These are phyloP conservation scores for Inosperma sp. DNA, from an alignment of 768 basidiomycete genomes.

Conservation along the genomic window DNA sequence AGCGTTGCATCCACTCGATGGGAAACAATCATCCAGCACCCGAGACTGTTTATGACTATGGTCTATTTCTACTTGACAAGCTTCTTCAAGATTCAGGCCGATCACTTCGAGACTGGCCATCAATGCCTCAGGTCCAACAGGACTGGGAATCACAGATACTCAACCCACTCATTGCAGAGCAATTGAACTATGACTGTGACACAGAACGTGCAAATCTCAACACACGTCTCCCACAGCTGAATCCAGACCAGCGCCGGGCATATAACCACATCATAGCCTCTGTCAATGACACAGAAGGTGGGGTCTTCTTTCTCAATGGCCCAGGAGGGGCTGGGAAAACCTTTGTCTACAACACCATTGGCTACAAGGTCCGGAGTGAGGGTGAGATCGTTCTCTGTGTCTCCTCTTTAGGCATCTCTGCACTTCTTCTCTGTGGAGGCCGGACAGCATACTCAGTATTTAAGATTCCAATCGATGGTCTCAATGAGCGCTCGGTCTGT, in stretches of 20 bases:
- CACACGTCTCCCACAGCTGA: constrained; percentile 10
- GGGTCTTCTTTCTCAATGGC: constrained; percentile 38
- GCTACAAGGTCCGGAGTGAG: constrained; percentile 22
- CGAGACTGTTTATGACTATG: constrained; percentile 38
- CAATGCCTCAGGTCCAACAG: constrained; percentile 28
- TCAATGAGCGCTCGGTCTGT: constrained; percentile 25
- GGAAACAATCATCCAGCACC: constrained; percentile 20
- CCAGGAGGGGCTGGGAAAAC: constrained; percentile 45
- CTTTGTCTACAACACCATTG: constrained; percentile 36
- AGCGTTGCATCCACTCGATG: constrained; percentile 14
- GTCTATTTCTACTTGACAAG: constrained; percentile 30
- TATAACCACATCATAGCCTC: constrained; percentile 28
- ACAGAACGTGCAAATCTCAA: not conserved
- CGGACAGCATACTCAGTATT: constrained; percentile 45
- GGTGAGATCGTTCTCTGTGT: constrained; percentile 41
- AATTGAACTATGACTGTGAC: constrained; percentile 25
- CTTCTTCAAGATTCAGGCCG: constrained; percentile 24
- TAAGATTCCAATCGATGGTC: constrained; percentile 39
- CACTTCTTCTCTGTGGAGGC: constrained; percentile 40
- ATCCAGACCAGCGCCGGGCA: constrained; percentile 26
- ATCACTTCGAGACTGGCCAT: constrained; percentile 21
- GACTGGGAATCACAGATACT: constrained; percentile 23
- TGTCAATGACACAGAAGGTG: constrained; percentile 15
- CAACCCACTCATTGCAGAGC: constrained; percentile 32
- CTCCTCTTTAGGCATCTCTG: constrained; percentile 47